Evolutionary conservation across 345 rosid species (phyloP), one percentile per base, ranked within the genome.

Genomic region (Eucalyptus cladocalyx): DNA sequence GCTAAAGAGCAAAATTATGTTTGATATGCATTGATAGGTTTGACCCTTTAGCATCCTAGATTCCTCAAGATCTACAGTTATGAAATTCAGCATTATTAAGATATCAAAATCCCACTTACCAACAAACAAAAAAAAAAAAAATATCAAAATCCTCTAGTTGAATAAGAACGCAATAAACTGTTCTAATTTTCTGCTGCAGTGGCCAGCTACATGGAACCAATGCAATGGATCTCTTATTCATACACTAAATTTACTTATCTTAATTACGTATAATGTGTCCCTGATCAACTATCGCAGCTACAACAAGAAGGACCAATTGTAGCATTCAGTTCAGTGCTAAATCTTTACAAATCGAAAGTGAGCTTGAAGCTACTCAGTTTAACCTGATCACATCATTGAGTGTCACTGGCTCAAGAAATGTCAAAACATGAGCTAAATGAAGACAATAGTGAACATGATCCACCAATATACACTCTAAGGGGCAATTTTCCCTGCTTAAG

Each of bases 141-240:
- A 32, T 34, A 1, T 69, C 7, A 3, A 69, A 32, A n/a, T 32
- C 17, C 4, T 67, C 4, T 32, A 32, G 24, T n/a, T 32, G 80
- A 69, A 69, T 32, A 69, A 69, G 80, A 9, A 32, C 80, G 17
- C 6, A 0, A 30, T 65, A 65, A 0, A 65, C 0, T 65, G 76
- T n/a, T 65, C 76, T 65, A 65, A 65, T 65, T 65, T 65, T 11
- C 24, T 69, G 6, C 42, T 32, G 4, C 6, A 69, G 2, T 69
- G 42, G 19, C 21, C 21, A n/a, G 1, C n/a, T 0, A 0, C 11
- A 7, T 3, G 3, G 80, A 32, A 69, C 1, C 0, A 69, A 32
- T 18, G 80, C 2, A 32, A 69, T 0, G 1, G 24, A 69, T 17
- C 24, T 15, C 76, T 65, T 7, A n/a, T 65, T 7, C 3, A 9